Evolutionary conservation across 768 basidiomycete species (phyloP), one percentile per base, ranked within the genome.

Genomic region (Sporobolomyces roseus): DNA sequence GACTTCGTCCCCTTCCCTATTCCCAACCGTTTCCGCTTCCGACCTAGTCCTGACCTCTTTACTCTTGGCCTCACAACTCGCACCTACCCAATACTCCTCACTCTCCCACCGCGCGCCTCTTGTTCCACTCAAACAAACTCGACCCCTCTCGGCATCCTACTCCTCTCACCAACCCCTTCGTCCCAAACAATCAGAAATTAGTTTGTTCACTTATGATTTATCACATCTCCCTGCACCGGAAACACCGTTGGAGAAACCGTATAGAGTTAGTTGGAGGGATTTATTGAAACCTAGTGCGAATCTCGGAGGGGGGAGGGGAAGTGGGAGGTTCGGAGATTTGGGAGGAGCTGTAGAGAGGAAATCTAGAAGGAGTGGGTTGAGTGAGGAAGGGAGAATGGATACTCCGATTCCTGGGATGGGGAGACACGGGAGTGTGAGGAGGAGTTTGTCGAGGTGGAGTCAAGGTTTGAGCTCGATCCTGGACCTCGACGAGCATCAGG

Each of bases 161-260:
- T 25, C 45, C 12, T 16, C 46, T 2, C 29, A 4, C 2, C 30
- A 23, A 4, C 25, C 17, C 6, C 61, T 62, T 29, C 48, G 45
- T 23, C 45, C 30, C 2, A 41, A 53, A 19, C 13, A 48, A 3
- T 51, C 46, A 3, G 14, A 3, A 8, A 23, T 50, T 9, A 61
- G 59, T 2, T 52, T 70, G 32, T 50, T 33, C 63, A 50, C 63
- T 0, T 65, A 25, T 13, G 68, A 70, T 41, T 35, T 65, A 21
- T n/a, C 50, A 3, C 68, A 65, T 58, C 53, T 70, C 29, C 63
- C 68, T 16, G 68, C 68, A 16, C 68, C 68, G 1, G 0, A 27
- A 19, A 56, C 63, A 25, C 68, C 68, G 21, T 51, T 59, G 27
- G 68, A 65, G 17, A 17, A 27, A 27, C 68, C 63, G 0, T 65